These are phyloP conservation scores for Torulaspora maleeae DNA, from an alignment of 805 yeast species.

Conservation along the genomic window DNA sequence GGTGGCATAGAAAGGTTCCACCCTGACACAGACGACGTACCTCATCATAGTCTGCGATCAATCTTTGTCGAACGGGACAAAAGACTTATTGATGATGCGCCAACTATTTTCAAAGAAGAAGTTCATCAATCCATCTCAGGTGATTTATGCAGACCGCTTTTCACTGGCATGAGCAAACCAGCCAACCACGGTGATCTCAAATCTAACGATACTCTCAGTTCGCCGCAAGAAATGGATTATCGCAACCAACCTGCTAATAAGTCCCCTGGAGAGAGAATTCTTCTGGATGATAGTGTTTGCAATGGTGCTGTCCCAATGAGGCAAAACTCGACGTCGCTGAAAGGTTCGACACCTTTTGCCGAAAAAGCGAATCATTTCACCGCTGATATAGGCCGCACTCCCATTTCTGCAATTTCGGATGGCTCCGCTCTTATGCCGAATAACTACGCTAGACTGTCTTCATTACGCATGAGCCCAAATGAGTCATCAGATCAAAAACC, in stretches of 20 bases:
- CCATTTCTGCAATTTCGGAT: not conserved
- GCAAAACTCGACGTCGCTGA: not conserved
- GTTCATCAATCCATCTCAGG: not conserved
- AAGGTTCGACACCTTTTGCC: constrained; percentile 1
- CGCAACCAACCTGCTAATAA: not conserved
- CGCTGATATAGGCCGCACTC: not conserved
- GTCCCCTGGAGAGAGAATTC: not conserved
- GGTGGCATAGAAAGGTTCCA: not conserved
- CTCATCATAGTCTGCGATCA: not conserved
- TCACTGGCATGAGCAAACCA: not conserved
- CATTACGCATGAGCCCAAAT: not conserved
- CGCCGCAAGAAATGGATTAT: not conserved
- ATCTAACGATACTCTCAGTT: not conserved
- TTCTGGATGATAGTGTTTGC: not conserved
- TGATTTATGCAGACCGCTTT: not conserved
- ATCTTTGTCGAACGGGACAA: not conserved
- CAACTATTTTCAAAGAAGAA: not conserved
- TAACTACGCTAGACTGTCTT: not conserved
- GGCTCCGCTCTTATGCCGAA: not conserved
- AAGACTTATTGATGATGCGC: not conserved
- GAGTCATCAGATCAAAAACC: not conserved
- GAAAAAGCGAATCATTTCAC: not conserved
- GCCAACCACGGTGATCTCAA: not conserved
- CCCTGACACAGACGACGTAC: not conserved
- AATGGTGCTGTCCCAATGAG: not conserved